Conservation (phyloP, 192 early-diverging fungal species). For the Pilaira anomala region DNA sequence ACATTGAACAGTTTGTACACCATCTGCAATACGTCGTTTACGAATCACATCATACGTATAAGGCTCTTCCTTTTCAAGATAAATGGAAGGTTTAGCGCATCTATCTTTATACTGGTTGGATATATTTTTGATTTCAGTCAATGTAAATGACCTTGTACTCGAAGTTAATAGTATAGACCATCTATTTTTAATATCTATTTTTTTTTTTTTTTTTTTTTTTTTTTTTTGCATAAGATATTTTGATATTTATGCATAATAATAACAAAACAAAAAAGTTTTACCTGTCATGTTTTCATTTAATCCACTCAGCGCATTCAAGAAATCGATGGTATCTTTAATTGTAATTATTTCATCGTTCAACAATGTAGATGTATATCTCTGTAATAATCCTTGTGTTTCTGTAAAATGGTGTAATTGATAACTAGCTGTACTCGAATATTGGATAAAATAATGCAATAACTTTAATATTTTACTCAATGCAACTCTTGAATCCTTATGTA, state of each 20-base stretch:
- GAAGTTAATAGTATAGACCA: constrained; percentile 13
- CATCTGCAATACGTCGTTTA: constrained; percentile 1
- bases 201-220: too few species aligned
- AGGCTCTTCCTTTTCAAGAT: background rate
- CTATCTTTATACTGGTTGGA: constrained; percentile 15
- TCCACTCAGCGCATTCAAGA: constrained; percentile 14
- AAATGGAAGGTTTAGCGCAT: constrained; percentile 13
- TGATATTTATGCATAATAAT: too few species aligned
- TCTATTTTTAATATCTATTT: background rate
- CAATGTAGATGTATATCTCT: constrained; percentile 11
- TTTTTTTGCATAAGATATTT: too few species aligned
- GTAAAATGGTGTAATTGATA: constrained; percentile 7
- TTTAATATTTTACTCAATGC: constrained; percentile 20
- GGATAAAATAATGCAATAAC: constrained; percentile 26
- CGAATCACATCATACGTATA: constrained; percentile 7
- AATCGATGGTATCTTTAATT: constrained; percentile 23
- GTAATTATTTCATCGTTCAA: constrained; percentile 18
- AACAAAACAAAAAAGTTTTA: too few species aligned
- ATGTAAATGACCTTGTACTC: background rate
- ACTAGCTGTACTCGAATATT: constrained; percentile 1
- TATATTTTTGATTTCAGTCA: constrained; percentile 1
- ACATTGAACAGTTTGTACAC: background rate
- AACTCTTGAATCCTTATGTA: constrained; percentile 25
- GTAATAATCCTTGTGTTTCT: constrained; percentile 19
- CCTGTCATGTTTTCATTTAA: background rate